phyloP scores from a whole-genome alignment of 2,329 filamentous ascomycete genomes.

The Alternaria angustiovoidea region DNA sequence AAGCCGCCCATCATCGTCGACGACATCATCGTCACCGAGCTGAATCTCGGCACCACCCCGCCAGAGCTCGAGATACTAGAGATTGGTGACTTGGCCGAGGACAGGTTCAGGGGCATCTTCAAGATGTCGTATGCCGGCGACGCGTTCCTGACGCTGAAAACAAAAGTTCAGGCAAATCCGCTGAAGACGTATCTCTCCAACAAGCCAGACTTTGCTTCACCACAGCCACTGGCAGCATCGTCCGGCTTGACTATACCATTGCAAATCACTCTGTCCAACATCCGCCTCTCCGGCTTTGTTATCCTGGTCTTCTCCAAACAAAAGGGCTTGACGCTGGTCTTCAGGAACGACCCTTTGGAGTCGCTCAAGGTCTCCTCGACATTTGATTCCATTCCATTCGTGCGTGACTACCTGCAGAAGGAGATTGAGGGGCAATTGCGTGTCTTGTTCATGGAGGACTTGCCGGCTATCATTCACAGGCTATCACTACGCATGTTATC shows the following conservation, averaged over 20 bases:
- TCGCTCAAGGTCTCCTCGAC: conserved; percentile 98
- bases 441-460: conserved; percentile 95
- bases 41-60: conserved; percentile 93
- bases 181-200: conserved; percentile 94
- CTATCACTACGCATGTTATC: conserved; percentile 89
- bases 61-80: conserved; percentile 96
- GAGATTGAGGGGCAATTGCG: conserved; percentile 94
- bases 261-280: conserved; percentile 94
- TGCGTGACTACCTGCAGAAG: conserved; percentile 93
- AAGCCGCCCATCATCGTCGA: conserved; percentile 99
- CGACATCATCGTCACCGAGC: conserved; percentile 97
- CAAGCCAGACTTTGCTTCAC: conserved; percentile 90
- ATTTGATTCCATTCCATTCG: conserved; percentile 98
- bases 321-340: conserved; percentile 95
- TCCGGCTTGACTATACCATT: conserved; percentile 96
- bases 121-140: conserved; percentile 99
- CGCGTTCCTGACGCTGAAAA: conserved; percentile 93
- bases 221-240: conserved; percentile 87
- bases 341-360: conserved; percentile 96
- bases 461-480: conserved; percentile 94
- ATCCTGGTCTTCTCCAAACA: conserved; percentile 97
- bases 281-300: conserved; percentile 95
- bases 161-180: conserved; percentile 95
- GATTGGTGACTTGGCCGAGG: conserved; percentile 96
- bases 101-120: conserved; percentile 97